Evolutionary conservation across 2,329 filamentous ascomycete species (phyloP), one percentile per base, ranked within the genome.

Genomic region (Helminthosporium solani): DNA sequence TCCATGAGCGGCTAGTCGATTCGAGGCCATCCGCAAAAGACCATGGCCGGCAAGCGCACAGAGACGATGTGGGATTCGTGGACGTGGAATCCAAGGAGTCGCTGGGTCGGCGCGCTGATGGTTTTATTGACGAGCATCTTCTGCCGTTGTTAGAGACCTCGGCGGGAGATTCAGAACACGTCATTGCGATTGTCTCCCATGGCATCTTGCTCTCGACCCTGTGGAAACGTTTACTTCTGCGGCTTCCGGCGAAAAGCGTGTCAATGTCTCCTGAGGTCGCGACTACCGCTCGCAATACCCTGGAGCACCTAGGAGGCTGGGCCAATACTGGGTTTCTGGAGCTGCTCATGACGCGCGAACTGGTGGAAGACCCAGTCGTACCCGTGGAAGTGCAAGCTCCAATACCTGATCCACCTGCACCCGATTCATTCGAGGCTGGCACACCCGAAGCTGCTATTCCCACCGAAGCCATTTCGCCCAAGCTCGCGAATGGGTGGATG

Each of bases 171-270:
- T 21, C 48, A 14, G 66, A 75, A 9, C 60, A 67, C 6, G 71
- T 75, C 2, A 73, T 90, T 11, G 84, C 83, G 1, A 72, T 95
- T 12, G 86, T 95, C 3, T 86, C 90, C 2, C 91, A 96, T 61
- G 90, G 91, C 14, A 85, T 95, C 50, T 83, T 95, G 33, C 78
- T 96, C 2, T 82, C 82, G 2, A 78, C 82, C 25, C 69, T 96
- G 0, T 85, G 87, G 78, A 77, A 78, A 44, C 75, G 78, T 11
- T 66, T 95, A 12, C 71, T 86, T 7, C 70, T 73, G 11, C 76
- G 80, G 2, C 78, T 88, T 47, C 69, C 73, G 2, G 60, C 68
- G 11, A 68, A 68, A 37, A 76, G 70, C 51, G 68, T 83, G 6
- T 59, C 62, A 1, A 56, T 82, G 20, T 68, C 67, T 4, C 61